These are phyloP conservation scores for Penicillium sp. DNA, from an alignment of 2,329 filamentous ascomycete species.

Conservation along the genomic window DNA sequence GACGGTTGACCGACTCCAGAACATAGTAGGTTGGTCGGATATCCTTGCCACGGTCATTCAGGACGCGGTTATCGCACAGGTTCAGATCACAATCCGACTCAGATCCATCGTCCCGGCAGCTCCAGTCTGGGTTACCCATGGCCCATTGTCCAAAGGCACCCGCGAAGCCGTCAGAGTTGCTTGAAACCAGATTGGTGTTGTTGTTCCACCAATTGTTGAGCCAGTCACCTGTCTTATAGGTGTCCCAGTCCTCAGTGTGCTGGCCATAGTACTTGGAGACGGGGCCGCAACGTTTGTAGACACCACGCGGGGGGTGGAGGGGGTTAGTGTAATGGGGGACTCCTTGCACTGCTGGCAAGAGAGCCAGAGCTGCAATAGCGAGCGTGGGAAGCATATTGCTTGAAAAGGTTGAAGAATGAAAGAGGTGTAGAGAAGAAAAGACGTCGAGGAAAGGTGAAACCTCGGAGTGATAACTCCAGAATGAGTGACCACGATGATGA, in stretches of 20 bases:
- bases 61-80: conserved; percentile 15
- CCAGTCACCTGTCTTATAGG: conserved; percentile 13
- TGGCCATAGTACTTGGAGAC: conserved; percentile 18
- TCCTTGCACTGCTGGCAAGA: conserved; percentile 12
- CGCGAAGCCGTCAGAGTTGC: conserved; percentile 13
- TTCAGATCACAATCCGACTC: conserved; percentile 12
- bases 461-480: neutral
- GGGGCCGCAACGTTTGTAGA: conserved; percentile 11
- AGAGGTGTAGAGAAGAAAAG: neutral
- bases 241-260: conserved; percentile 10
- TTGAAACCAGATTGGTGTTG: conserved; percentile 1
- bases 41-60: conserved; percentile 13
- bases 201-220: conserved; percentile 17
- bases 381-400: conserved; percentile 9
- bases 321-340: conserved; percentile 1
- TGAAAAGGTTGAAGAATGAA: neutral
- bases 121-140: conserved; percentile 17
- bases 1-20: conserved; percentile 14
- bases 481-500: neutral
- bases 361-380: conserved; percentile 1
- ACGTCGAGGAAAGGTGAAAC: neutral
- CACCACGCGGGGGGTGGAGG: neutral
- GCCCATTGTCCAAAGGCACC: conserved; percentile 20
- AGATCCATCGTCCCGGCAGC: conserved; percentile 16
- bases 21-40: conserved; percentile 14